Base-by-base conservation (phyloP, 768 basidiomycete genomes). In the Russula emetica region DNA sequence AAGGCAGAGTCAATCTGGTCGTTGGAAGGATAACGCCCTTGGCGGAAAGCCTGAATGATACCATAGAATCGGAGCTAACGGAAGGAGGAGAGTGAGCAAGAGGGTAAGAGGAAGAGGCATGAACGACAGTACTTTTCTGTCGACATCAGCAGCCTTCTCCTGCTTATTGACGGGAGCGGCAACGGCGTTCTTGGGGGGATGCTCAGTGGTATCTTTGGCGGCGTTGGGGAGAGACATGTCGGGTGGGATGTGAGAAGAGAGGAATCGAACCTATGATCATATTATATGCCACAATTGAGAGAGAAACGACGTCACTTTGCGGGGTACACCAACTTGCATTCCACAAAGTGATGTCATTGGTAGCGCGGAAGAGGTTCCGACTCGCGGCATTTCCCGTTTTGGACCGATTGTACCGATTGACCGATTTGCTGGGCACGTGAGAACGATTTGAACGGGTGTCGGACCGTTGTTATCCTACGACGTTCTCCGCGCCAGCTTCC, bases 1-100 rank as follows among this genome's bases (percentile, higher is more conserved):
- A 97, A 80, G 2, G 86, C 82, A 22, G 79, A 70, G 76, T 92
- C 86, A 69, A 95, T 88, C 74, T 97, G 94, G 13, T 73, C 69
- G 76, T 94, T 94, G 61, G 87, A 79, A 9, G 92, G 94, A 72
- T 90, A 78, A 61, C 86, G 85, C 26, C 90, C 91, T 56, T 85
- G 79, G 53, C 90, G 82, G 71, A 97, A 84, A 0, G 93, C 94
- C 68, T 88, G 78, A 64, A 97, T 79, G 60, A 90, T 84, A 68
- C 88, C 91, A 71, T 87, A 95, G 50, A 96, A 76, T 58, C 84
- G 84, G 60, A 96, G 79, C 84, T 86, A 26, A 40, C 1, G 18
- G 59, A 62, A 3, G 55, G 4, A 1, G 44, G 20, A 60, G 30
- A 32, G 30, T 56, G 14, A 64, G 57, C 26, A 20, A 45, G 28